These are phyloP conservation scores for Cercospora citrullina DNA, from an alignment of 2,329 filamentous ascomycete genomes.

Conservation along the genomic window DNA sequence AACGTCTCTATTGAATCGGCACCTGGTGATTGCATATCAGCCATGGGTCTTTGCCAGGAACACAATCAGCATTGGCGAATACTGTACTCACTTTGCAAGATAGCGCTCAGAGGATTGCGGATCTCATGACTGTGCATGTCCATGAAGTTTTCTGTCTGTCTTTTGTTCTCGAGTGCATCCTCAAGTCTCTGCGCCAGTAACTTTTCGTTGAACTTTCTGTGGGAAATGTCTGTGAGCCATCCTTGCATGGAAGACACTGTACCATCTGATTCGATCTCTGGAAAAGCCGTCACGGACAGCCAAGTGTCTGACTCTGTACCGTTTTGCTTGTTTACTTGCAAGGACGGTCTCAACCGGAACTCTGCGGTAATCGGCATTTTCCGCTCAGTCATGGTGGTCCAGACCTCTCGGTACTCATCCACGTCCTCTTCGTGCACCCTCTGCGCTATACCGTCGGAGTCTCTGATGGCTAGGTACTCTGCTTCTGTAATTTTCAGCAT, in stretches of 20 bases:
- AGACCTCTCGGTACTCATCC: slow-evolving; percentile 35
- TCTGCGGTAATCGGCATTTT: slow-evolving; percentile 42
- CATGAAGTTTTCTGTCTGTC: slow-evolving; percentile 42
- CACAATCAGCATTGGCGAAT: background rate
- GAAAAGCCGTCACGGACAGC: slow-evolving; percentile 37
- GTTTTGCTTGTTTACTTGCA: slow-evolving; percentile 35
- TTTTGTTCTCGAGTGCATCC: slow-evolving; percentile 41
- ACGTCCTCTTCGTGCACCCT: slow-evolving; percentile 41
- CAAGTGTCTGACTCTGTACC: slow-evolving; percentile 36
- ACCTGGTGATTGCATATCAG: slow-evolving; percentile 25
- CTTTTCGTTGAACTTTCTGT: slow-evolving; percentile 38
- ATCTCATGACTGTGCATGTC: slow-evolving; percentile 47
- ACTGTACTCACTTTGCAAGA: slow-evolving; percentile 39
- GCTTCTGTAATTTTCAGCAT: slow-evolving; percentile 36
- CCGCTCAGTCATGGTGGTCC: slow-evolving; percentile 36
- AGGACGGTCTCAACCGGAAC: slow-evolving; percentile 41
- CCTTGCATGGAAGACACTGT: slow-evolving; percentile 35
- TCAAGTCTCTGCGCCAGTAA: slow-evolving; percentile 36
- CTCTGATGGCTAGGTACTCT: slow-evolving; percentile 12
- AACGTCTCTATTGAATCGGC: slow-evolving; percentile 46
- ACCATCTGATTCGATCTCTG: slow-evolving; percentile 37
- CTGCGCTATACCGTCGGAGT: slow-evolving; percentile 19
- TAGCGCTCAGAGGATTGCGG: slow-evolving; percentile 47
- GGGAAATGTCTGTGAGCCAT: slow-evolving; percentile 40
- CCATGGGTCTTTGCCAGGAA: background rate